These are phyloP conservation scores for Beverwykella pulmonaria DNA, from an alignment of 495 filamentous ascomycete genomes.

Conservation along the genomic window DNA sequence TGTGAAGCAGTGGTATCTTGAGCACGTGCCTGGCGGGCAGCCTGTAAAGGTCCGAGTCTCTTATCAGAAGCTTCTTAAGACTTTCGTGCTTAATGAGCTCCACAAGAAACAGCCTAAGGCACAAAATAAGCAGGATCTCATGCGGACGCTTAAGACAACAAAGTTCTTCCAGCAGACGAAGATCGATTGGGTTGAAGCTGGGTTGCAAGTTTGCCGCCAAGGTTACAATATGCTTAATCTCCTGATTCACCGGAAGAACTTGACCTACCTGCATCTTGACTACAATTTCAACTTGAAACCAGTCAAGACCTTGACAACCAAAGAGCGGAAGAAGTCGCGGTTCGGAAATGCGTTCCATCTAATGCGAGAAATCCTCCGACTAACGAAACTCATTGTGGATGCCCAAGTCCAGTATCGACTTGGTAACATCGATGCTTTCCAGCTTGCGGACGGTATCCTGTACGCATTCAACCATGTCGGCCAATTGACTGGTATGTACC, in stretches of 20 bases:
- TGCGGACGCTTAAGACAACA: slow-evolving; percentile 86
- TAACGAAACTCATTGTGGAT: slow-evolving; percentile 98
- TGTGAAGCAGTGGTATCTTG: slow-evolving; percentile 98
- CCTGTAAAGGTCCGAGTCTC: slow-evolving; percentile 99
- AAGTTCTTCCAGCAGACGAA: slow-evolving; percentile 99
- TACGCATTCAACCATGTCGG: slow-evolving; percentile 99
- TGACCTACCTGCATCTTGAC: slow-evolving; percentile 97
- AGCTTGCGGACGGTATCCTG: slow-evolving; percentile 95
- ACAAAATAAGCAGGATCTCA: slow-evolving; percentile 89
- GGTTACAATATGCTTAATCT: slow-evolving; percentile 99
- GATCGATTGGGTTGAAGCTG: slow-evolving; percentile 99
- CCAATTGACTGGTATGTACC: slow-evolving; percentile 99
- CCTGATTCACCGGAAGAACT: slow-evolving; percentile 96
- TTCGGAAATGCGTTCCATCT: slow-evolving; percentile 99
- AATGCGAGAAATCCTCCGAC: slow-evolving; percentile 96
- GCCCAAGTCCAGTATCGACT: slow-evolving; percentile 97
- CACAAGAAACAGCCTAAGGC: slow-evolving; percentile 94
- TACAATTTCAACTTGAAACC: slow-evolving; percentile 99
- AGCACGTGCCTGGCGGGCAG: slow-evolving; percentile 89
- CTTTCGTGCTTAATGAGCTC: slow-evolving; percentile 92
- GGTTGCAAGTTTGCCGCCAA: slow-evolving; percentile 95
- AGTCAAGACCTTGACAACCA: slow-evolving; percentile 97
- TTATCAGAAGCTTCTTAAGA: slow-evolving; percentile 97
- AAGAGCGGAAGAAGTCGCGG: slow-evolving; percentile 98
- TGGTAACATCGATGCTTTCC: slow-evolving; percentile 98